Percentiles rank a stretch among this genome's conserved stretches.
These are phyloP conservation scores for Jackrogersella minutella DNA, from an alignment of 495 filamentous ascomycete genomes.

Conservation along the genomic window DNA sequence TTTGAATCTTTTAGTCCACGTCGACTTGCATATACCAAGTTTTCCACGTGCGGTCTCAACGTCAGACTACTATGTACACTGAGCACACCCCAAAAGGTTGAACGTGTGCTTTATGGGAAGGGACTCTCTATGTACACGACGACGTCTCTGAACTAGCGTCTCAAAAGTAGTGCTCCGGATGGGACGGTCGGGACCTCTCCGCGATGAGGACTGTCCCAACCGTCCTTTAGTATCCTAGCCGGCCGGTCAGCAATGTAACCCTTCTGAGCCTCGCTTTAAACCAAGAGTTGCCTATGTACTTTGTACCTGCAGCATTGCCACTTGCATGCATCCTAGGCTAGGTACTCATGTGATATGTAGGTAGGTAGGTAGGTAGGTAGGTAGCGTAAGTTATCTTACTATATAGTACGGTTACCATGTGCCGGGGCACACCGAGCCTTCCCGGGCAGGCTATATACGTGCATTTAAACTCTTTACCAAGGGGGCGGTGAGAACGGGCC, in stretches of 20 bases:
- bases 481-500: slow-evolving; percentile 8
- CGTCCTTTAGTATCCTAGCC: background rate
- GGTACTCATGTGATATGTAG: too few relatives aligned
- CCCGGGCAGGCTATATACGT: background rate
- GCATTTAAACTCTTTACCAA: slow-evolving; percentile 7
- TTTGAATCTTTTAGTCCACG: slow-evolving; percentile 2
- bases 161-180: too few relatives aligned
- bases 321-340: background rate
- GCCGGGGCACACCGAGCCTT: slow-evolving; percentile 2
- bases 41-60: slow-evolving; percentile 5
- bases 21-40: slow-evolving; percentile 1
- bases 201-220: background rate
- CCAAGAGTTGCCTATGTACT: background rate
- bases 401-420: slow-evolving; percentile 7
- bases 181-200: background rate
- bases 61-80: slow-evolving; percentile 9
- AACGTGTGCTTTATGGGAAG: background rate
- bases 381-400: background rate
- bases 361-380: background rate
- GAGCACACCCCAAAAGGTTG: background rate
- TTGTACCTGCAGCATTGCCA: slow-evolving; percentile 6
- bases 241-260: background rate
- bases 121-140: too few relatives aligned
- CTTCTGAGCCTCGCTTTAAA: background rate
- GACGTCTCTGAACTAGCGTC: background rate